phyloP scores from a whole-genome alignment of 192 early-diverging fungal genomes.

The Podila minutissima region DNA sequence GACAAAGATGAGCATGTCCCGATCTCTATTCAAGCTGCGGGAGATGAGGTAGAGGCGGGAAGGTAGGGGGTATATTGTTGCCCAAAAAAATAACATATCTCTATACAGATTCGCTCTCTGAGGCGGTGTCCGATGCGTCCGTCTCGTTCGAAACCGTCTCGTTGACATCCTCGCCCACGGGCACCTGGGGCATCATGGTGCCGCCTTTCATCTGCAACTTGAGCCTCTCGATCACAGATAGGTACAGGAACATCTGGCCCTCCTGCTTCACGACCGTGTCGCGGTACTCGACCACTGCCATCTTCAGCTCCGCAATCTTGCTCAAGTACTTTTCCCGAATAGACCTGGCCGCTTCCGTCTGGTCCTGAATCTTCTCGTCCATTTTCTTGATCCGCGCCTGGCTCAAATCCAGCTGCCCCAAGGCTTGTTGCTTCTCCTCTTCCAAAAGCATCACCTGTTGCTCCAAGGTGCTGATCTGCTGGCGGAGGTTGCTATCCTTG shows the following conservation, averaged over 20 bases:
- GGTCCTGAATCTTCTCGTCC: slow-evolving; percentile 28
- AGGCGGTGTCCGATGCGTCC: too few relatives aligned
- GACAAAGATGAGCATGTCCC: too few relatives aligned
- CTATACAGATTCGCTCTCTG: too few relatives aligned
- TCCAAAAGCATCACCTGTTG: slow-evolving; percentile 6
- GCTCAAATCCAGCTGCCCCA: background rate
- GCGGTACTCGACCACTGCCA: slow-evolving; percentile 10
- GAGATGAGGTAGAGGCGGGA: too few relatives aligned
- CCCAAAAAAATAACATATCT: too few relatives aligned
- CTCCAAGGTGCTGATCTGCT: slow-evolving; percentile 4
- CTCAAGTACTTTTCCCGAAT: slow-evolving; percentile 24
- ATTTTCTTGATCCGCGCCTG: slow-evolving; percentile 13
- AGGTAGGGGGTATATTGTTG: too few relatives aligned
- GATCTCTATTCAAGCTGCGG: too few relatives aligned
- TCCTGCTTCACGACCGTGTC: slow-evolving; percentile 30
- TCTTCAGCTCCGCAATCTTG: slow-evolving; percentile 1
- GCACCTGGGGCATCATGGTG: background rate
- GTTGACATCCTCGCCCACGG: background rate
- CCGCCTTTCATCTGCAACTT: slow-evolving; percentile 16
- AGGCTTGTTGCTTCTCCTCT: slow-evolving; percentile 16
- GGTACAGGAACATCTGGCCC: slow-evolving; percentile 33
- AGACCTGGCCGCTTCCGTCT: slow-evolving; percentile 26
- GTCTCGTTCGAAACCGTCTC: background rate
- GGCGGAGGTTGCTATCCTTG: background rate
- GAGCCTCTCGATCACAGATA: slow-evolving; percentile 45